Conservation (phyloP, 495 filamentous ascomycete species). For the Penicillium atrosanguineum region DNA sequence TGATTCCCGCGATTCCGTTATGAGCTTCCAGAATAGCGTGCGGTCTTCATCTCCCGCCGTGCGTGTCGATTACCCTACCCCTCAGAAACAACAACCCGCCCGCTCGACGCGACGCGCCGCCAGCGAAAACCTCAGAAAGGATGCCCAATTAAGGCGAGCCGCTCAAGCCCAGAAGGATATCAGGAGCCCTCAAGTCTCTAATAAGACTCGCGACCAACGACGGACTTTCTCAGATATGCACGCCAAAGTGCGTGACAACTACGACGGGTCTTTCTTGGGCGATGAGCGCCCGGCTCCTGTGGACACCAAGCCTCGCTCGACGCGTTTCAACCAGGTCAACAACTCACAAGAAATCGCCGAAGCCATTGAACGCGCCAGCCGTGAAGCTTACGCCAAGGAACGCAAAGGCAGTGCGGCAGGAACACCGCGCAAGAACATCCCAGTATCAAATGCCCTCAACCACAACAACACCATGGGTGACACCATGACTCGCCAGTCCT, state of each 20-base stretch:
- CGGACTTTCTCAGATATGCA: constrained; percentile 54
- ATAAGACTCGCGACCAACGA: constrained; percentile 37
- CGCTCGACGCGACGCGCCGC: constrained; percentile 28
- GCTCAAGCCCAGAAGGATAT: constrained; percentile 48
- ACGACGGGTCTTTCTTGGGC: constrained; percentile 51
- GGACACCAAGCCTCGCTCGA: constrained; percentile 46
- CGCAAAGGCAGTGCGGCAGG: constrained; percentile 23
- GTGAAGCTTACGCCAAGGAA: constrained; percentile 40
- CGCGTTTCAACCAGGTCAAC: constrained; percentile 54
- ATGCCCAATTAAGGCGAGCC: constrained; percentile 43
- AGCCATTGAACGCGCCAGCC: constrained; percentile 43
- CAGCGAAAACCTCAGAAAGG: constrained; percentile 44
- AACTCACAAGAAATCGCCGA: constrained; percentile 44
- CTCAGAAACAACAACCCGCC: constrained; percentile 31
- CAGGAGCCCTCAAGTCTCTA: constrained; percentile 36
- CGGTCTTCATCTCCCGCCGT: constrained; percentile 48
- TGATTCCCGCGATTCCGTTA: constrained; percentile 43
- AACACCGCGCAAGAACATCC: constrained; percentile 21
- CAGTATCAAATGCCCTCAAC: constrained; percentile 14
- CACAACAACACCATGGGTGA: constrained; percentile 31
- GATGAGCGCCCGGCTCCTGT: constrained; percentile 52
- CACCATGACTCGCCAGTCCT: constrained; percentile 54
- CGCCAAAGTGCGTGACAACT: constrained; percentile 52
- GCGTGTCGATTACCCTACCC: constrained; percentile 46
- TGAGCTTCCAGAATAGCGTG: constrained; percentile 49